A percentile compares a stretch with the other conserved stretches of the same genome.
Conservation (phyloP, 2,329 filamentous ascomycete genomes). For the Stagonosporopsis chrysanthemi region DNA sequence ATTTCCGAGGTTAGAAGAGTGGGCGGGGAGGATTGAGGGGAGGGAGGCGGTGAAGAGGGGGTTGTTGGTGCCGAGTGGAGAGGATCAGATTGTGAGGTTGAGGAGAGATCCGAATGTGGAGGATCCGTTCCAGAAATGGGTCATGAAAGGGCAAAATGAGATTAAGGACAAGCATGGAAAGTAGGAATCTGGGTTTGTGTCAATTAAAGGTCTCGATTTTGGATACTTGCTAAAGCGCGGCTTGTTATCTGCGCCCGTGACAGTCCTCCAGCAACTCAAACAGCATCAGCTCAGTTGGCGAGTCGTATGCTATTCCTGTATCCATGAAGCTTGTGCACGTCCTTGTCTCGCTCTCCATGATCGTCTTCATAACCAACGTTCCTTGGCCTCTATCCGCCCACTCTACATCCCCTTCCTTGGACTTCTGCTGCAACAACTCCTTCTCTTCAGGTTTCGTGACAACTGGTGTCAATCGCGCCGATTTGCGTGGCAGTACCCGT, state of each 20-base stretch:
- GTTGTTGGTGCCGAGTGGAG: conserved; percentile 28
- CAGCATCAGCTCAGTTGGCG: conserved; percentile 17
- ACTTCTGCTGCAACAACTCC: neutral
- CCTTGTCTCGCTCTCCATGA: neutral
- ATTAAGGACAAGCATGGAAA: conserved; percentile 8
- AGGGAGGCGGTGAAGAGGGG: conserved; percentile 65
- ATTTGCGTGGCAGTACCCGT: conserved; percentile 11
- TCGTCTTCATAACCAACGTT: conserved; percentile 9
- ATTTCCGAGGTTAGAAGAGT: conserved; percentile 64
- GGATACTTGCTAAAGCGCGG: neutral
- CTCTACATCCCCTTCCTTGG: neutral
- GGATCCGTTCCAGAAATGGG: conserved; percentile 37
- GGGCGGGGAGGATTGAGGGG: conserved; percentile 54
- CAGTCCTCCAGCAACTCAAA: conserved; percentile 17
- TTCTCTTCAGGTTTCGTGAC: conserved; percentile 14
- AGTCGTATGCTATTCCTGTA: conserved; percentile 11
- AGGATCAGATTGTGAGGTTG: conserved; percentile 36
- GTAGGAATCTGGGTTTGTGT: neutral
- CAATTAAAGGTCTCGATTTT: neutral
- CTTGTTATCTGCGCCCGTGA: conserved; percentile 8
- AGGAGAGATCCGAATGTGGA: conserved; percentile 31
- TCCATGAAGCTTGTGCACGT: conserved; percentile 12
- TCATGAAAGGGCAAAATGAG: conserved; percentile 13
- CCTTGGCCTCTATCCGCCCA: conserved; percentile 10
- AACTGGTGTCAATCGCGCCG: conserved; percentile 14